Evolutionary conservation across 192 early-diverging fungal genomes (phyloP).

Genomic region (Rhizoclosmatium globosum): DNA sequence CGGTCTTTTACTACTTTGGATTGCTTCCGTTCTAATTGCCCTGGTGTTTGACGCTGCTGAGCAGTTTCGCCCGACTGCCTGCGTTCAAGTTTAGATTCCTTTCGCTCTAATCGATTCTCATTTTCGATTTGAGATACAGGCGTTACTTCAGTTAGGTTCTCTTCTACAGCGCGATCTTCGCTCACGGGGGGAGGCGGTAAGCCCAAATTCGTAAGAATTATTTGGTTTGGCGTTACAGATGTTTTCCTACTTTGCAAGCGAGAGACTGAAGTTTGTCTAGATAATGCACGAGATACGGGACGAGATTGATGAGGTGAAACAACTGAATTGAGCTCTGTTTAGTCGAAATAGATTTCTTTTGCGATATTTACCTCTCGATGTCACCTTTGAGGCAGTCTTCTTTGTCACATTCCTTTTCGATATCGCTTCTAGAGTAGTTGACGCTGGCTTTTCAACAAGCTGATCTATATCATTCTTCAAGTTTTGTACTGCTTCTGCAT

Average conservation of each 20-base stretch:
- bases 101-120: too few species aligned
- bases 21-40: too few species aligned
- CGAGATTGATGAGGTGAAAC: not conserved
- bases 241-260: not conserved
- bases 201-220: too few species aligned
- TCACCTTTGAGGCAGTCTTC: not conserved
- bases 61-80: too few species aligned
- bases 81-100: too few species aligned
- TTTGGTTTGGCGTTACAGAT: too few species aligned
- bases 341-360: not conserved
- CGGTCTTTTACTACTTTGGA: too few species aligned
- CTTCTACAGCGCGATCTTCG: too few species aligned
- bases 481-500: conserved; percentile 13
- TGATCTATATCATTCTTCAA: not conserved
- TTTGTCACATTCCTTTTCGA: not conserved
- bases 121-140: too few species aligned
- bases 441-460: not conserved
- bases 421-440: not conserved
- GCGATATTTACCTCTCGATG: conserved; percentile 10
- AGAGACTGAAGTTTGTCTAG: not conserved
- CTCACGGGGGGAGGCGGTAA: too few species aligned
- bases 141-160: too few species aligned
- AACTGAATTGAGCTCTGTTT: not conserved
- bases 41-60: too few species aligned
- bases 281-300: conserved; percentile 3